These are phyloP conservation scores for Canavalia gladiata DNA, from an alignment of 306 rosid species.

Conservation along the genomic window DNA sequence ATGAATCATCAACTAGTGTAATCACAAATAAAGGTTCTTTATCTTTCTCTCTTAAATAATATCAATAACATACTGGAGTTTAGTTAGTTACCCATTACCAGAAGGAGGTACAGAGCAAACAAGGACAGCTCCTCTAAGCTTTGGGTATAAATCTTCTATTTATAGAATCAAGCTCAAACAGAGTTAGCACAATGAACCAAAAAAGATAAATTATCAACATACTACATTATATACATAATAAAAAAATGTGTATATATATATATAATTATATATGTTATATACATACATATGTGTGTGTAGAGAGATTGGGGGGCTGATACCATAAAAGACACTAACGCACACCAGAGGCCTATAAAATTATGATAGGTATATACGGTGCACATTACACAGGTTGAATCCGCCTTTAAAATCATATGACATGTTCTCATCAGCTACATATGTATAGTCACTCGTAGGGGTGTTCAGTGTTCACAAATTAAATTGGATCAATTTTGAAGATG, in stretches of 20 bases:
- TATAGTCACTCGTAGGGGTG: neutral
- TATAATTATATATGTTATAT: neutral
- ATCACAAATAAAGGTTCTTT: slow-evolving; percentile 1
- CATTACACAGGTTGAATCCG: neutral
- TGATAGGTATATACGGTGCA: neutral
- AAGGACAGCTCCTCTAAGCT: slow-evolving; percentile 75
- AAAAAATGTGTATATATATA: too few species aligned
- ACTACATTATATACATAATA: too few species aligned
- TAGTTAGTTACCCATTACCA: slow-evolving; percentile 77
- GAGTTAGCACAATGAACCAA: slow-evolving; percentile 38
- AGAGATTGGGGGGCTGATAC: too few species aligned
- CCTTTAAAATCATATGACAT: neutral
- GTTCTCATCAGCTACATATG: neutral
- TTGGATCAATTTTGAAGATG: neutral
- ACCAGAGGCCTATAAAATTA: neutral
- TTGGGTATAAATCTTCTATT: slow-evolving; percentile 57
- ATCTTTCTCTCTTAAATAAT: slow-evolving; percentile 12
- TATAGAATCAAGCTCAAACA: slow-evolving; percentile 49
- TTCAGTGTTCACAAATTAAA: neutral
- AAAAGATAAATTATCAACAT: neutral
- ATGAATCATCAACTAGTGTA: slow-evolving; percentile 38
- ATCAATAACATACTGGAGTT: slow-evolving; percentile 3
- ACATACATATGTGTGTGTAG: too few species aligned
- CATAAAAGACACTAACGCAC: neutral
- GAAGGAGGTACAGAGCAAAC: slow-evolving; percentile 96